Evolutionary conservation across 2,329 filamentous ascomycete genomes (phyloP).

Genomic region (Colletotrichum magnum): DNA sequence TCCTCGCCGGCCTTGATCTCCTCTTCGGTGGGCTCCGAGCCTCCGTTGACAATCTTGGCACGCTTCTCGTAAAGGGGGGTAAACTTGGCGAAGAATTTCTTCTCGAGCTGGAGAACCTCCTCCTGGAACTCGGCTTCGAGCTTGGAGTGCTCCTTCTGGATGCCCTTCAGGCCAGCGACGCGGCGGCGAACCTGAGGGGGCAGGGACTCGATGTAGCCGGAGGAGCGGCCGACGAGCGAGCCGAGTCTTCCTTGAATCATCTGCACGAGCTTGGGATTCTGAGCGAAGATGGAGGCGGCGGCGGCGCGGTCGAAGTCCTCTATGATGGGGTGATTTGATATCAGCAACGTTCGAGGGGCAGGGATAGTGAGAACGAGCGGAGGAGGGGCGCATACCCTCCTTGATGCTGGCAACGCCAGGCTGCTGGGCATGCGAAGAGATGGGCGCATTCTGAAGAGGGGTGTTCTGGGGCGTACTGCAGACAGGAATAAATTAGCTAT

Average conservation of each 20-base stretch:
- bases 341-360: constrained; percentile 43
- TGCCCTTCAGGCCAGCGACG: constrained; percentile 94
- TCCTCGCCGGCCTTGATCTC: constrained; percentile 91
- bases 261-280: constrained; percentile 93
- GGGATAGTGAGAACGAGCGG: constrained; percentile 3
- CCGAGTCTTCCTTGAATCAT: constrained; percentile 99
- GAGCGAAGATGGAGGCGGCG: constrained; percentile 93
- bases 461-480: constrained; percentile 97
- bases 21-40: constrained; percentile 85
- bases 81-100: constrained; percentile 99
- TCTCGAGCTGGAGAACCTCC: constrained; percentile 97
- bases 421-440: constrained; percentile 97
- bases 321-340: constrained; percentile 55
- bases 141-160: constrained; percentile 99
- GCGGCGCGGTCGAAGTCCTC: constrained; percentile 91
- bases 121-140: constrained; percentile 99
- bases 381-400: constrained; percentile 79
- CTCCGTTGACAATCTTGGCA: constrained; percentile 91
- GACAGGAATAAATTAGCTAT: constrained; percentile 40
- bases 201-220: constrained; percentile 97
- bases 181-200: constrained; percentile 90
- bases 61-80: constrained; percentile 97
- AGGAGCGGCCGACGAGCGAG: constrained; percentile 92
- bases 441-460: constrained; percentile 93
- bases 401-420: constrained; percentile 95